Conservation (phyloP, 345 rosid species). For the Rubroshorea leprosula region DNA sequence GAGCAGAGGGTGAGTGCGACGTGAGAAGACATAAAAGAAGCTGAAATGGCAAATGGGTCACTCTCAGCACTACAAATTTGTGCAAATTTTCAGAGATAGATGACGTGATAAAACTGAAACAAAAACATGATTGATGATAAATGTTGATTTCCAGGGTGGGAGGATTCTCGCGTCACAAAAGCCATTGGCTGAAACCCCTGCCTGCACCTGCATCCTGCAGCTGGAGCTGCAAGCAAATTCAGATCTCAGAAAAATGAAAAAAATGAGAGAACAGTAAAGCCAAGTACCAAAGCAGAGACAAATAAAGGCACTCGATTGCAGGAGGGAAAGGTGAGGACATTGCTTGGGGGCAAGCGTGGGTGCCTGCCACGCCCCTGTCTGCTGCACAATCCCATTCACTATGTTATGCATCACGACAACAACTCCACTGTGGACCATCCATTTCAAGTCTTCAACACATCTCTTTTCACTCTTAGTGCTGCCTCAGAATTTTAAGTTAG, state of each 20-base stretch:
- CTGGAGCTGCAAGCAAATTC: conserved; percentile 9
- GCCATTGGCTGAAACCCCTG: conserved; percentile 16
- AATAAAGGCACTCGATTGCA: conserved; percentile 29
- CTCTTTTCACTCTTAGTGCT: no score
- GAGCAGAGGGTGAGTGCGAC: neutral
- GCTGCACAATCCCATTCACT: neutral
- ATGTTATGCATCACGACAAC: no score
- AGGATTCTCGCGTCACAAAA: no score
- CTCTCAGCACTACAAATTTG: neutral
- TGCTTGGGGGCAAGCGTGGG: conserved; percentile 69
- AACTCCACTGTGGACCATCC: no score
- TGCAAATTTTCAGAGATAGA: no score
- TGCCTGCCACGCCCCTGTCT: conserved; percentile 25
- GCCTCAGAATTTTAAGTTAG: no score
- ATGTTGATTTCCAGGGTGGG: no score
- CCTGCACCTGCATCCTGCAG: no score
- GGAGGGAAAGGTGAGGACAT: conserved; percentile 39
- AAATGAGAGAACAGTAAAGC: neutral
- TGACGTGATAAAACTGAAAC: conserved; percentile 11
- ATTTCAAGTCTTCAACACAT: no score
- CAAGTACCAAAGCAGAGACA: conserved; percentile 22
- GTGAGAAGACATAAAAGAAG: conserved; percentile 2
- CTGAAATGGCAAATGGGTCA: neutral
- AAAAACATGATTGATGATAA: no score
- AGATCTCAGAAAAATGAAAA: no score